These are phyloP conservation scores for Warburgia ugandensis DNA, from an alignment of 164 flowering plant species.

Conservation along the genomic window DNA sequence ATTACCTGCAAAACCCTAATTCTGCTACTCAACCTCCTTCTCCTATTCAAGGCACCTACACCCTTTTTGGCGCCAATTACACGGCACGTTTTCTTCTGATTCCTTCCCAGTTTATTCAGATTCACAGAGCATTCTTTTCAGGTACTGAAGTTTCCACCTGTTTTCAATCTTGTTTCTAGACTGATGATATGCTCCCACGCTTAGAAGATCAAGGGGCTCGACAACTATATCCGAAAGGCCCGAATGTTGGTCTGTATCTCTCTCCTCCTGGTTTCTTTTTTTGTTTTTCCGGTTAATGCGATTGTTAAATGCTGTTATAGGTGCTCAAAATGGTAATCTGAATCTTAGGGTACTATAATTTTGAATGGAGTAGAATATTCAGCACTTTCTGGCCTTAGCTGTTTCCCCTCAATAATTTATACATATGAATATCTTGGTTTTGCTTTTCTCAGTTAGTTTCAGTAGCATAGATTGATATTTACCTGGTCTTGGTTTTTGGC, in stretches of 20 bases:
- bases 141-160: background rate
- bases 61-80: slow-evolving; percentile 64
- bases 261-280: background rate
- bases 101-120: background rate
- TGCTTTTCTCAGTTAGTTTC: too few species aligned
- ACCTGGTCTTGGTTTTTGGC: too few species aligned
- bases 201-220: slow-evolving; percentile 97
- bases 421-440: too few species aligned
- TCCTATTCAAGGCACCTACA: slow-evolving; percentile 75
- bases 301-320: too few species aligned
- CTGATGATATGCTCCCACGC: slow-evolving; percentile 86
- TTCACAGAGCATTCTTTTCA: background rate
- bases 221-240: slow-evolving; percentile 76
- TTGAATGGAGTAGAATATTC: too few species aligned
- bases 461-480: too few species aligned
- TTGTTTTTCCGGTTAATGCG: background rate
- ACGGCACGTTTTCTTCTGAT: slow-evolving; percentile 43
- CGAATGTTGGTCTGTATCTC: slow-evolving; percentile 56
- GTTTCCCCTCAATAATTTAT: too few species aligned
- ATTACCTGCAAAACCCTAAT: slow-evolving; percentile 46
- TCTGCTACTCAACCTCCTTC: slow-evolving; percentile 88
- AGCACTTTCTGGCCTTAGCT: too few species aligned
- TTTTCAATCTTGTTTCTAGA: slow-evolving; percentile 29
- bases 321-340: too few species aligned
- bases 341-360: too few species aligned